Percentiles rank a stretch among this genome's conserved stretches.
Evolutionary conservation across 225 moss, liverwort and hornwort genomes (phyloP).

Genomic region (Straminergon stramineum): DNA sequence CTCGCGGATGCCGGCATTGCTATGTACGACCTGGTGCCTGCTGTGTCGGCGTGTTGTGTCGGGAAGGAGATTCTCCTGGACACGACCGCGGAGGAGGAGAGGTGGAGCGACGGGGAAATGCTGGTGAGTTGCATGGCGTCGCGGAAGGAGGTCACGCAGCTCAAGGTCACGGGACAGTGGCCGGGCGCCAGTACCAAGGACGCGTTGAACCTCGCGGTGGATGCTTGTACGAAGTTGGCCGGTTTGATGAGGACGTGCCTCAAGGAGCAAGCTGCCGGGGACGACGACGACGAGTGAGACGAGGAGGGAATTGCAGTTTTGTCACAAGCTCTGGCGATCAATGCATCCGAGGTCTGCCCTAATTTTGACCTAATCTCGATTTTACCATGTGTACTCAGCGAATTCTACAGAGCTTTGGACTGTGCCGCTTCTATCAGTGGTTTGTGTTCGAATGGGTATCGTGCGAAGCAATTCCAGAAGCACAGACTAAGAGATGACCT

Average conservation of each 20-base stretch:
- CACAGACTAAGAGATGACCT: background rate
- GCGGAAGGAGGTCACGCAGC: constrained; percentile 79
- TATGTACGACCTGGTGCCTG: constrained; percentile 79
- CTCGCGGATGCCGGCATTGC: constrained; percentile 93
- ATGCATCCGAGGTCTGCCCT: background rate
- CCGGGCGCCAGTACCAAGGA: constrained; percentile 47
- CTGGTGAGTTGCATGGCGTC: constrained; percentile 75
- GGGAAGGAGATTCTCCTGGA: constrained; percentile 73
- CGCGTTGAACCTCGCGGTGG: constrained; percentile 62
- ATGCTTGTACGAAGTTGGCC: constrained; percentile 75
- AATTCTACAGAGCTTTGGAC: background rate
- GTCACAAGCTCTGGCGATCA: background rate
- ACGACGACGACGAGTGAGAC: constrained; percentile 22
- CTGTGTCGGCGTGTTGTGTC: constrained; percentile 63
- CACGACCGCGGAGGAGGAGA: constrained; percentile 72
- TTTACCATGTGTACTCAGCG: background rate
- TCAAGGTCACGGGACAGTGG: constrained; percentile 86
- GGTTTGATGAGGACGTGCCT: constrained; percentile 66
- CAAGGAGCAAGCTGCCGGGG: constrained; percentile 61
- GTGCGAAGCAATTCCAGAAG: background rate
- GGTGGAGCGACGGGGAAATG: constrained; percentile 75
- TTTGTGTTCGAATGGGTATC: background rate
- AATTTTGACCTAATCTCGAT: background rate
- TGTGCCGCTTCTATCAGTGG: background rate
- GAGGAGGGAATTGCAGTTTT: background rate